phyloP scores from a whole-genome alignment of 169 alveolate species.

The Eimeria sp. region DNA sequence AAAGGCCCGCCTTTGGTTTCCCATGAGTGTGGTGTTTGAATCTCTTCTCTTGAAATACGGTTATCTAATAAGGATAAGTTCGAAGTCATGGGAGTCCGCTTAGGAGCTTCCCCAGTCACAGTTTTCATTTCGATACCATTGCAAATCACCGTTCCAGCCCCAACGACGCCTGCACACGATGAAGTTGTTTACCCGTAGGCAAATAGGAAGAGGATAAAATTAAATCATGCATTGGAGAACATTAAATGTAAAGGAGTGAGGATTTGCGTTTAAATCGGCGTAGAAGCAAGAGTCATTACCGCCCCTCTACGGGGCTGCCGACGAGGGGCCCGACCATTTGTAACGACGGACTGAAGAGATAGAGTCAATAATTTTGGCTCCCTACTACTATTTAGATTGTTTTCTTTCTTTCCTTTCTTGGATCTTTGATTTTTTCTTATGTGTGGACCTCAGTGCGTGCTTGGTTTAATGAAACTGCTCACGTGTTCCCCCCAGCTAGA shows the following conservation, averaged over 20 bases:
- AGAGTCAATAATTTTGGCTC: not conserved
- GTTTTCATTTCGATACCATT: conserved; percentile 24
- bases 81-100: not conserved
- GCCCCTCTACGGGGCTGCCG: conserved; percentile 32
- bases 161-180: not conserved
- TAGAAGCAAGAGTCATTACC: not conserved
- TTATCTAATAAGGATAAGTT: not conserved
- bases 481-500: not conserved
- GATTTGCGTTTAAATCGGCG: not conserved
- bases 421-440: not conserved
- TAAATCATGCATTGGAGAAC: not conserved
- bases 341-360: not conserved
- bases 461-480: not conserved
- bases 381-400: not conserved
- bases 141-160: not conserved
- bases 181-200: not conserved
- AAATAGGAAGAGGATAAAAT: not conserved
- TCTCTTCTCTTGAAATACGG: not conserved
- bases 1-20: not conserved
- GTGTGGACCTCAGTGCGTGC: not conserved
- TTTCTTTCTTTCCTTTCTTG: not conserved
- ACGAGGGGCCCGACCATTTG: conserved; percentile 29
- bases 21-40: not conserved
- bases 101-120: not conserved
- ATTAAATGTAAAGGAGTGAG: not conserved